Conservation (phyloP, 1,284 basidiomycete genomes). For the Cryptococcus depauperatus region DNA sequence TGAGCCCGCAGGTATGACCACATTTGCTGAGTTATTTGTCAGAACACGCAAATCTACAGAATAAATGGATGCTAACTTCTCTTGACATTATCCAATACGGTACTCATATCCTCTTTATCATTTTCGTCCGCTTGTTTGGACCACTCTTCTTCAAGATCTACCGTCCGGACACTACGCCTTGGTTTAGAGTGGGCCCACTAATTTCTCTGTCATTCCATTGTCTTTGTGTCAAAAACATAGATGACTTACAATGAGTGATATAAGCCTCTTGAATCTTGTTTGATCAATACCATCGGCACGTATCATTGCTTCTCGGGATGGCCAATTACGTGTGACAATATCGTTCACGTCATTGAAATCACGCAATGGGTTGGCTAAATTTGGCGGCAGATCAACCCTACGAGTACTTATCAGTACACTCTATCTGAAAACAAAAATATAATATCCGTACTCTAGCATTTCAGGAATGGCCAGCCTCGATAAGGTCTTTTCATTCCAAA, state of each 20-base stretch:
- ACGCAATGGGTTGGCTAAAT: conserved; percentile 30
- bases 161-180: conserved; percentile 31
- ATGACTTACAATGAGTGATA: conserved; percentile 31
- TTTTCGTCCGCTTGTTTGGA: conserved; percentile 25
- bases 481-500: conserved; percentile 44
- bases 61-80: conserved; percentile 26
- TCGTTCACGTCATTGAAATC: conserved; percentile 40
- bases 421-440: background rate
- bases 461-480: conserved; percentile 43
- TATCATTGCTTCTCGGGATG: conserved; percentile 40
- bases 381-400: conserved; percentile 33
- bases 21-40: conserved; percentile 24
- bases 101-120: conserved; percentile 35
- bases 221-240: background rate
- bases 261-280: conserved; percentile 35
- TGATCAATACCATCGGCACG: conserved; percentile 33
- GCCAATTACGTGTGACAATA: conserved; percentile 40
- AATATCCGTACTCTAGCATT: conserved; percentile 38
- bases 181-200: conserved; percentile 41
- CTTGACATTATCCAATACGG: conserved; percentile 39
- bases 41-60: conserved; percentile 1
- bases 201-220: background rate
- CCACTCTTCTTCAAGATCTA: conserved; percentile 41
- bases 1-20: conserved; percentile 40
- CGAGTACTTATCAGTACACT: background rate